Conservation (phyloP, 73 alveolate species). For the Uronychia binucleata region DNA sequence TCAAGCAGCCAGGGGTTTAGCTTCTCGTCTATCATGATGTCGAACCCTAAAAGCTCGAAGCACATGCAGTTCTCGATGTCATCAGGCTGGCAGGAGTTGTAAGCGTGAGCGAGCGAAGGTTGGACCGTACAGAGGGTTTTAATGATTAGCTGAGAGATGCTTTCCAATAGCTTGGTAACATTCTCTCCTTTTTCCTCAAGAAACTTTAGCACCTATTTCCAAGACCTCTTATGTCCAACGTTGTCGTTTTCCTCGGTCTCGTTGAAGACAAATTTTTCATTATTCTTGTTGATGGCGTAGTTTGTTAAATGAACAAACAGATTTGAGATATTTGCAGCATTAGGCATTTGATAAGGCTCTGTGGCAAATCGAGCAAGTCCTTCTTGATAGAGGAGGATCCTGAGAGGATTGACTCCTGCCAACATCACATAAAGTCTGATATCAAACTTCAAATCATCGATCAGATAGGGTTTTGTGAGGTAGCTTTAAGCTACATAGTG, state of each 20-base stretch:
- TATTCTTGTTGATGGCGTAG: constrained; percentile 34
- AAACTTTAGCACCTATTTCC: too few species aligned
- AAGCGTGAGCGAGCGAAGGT: constrained; percentile 5
- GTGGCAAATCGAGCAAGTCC: constrained; percentile 74
- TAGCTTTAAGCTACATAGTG: constrained; percentile 73
- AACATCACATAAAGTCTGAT: constrained; percentile 81
- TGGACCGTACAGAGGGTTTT: constrained; percentile 14
- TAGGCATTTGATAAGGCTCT: constrained; percentile 20
- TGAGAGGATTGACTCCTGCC: constrained; percentile 64
- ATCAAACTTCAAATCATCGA: constrained; percentile 90
- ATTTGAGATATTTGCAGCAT: constrained; percentile 10
- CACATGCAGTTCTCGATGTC: constrained; percentile 10
- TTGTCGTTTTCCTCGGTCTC: too few species aligned
- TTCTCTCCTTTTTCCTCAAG: constrained; percentile 13
- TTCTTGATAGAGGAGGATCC: constrained; percentile 46
- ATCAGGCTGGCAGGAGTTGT: constrained; percentile 32
- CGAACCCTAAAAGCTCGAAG: constrained; percentile 30
- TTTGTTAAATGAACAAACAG: constrained; percentile 38
- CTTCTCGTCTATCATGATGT: constrained; percentile 15
- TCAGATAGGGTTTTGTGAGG: constrained; percentile 76
- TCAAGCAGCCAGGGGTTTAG: constrained; percentile 24
- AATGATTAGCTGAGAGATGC: constrained; percentile 9
- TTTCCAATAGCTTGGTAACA: neutral
- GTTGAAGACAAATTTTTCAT: constrained; percentile 13
- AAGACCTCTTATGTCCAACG: too few species aligned